Evolutionary conservation across 257 asterid species (phyloP), one percentile per base, ranked within the genome.

Genomic region (Catharanthus roseus): DNA sequence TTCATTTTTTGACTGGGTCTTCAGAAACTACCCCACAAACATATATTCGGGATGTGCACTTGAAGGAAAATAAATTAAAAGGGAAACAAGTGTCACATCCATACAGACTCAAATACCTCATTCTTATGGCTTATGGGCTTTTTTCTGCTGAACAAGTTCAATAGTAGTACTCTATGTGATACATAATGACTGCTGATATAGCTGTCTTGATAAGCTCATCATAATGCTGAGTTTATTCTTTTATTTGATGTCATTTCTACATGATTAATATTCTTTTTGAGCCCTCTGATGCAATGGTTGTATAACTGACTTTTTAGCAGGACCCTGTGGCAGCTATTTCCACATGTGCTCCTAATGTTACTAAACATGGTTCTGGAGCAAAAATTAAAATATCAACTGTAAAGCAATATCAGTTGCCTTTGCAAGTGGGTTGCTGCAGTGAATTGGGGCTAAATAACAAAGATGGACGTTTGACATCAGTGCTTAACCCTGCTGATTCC

Each of bases 321-420:
- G 97, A 91, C 78, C 77, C 88, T 15, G 67, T 81, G 79, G 62
- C 79, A 29, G 77, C 82, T 53, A 73, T 44, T 67, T 63, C 70
- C 24, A 84, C 83, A 76, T 74, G 74, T 79, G 81, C 73, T 77
- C 77, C 85, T 41, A 75, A 73, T 45, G 77, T 74, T 67, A 74
- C 56, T 70, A 74, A 65, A 33, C 72, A 77, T 78, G 84, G 91
- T 70, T 87, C 95, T 72, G 98, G 98, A 60, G 96, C 85, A 50
- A 92, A 92, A 84, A 85, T 92, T 79, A 92, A 92, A 85, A 86
- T 91, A 83, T 85, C 99, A 54, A 77, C 77, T 58, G 80, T 67
- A 54, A 85, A 84, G 65, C 86, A 71, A 49, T 77, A 77, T 49
- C 68, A 70, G 64, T 70, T 83, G 19, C 69, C 80, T 41, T 80